Evolutionary conservation across 352 stramenopile genomes (phyloP).

Genomic region (Globisporangium middletonii): DNA sequence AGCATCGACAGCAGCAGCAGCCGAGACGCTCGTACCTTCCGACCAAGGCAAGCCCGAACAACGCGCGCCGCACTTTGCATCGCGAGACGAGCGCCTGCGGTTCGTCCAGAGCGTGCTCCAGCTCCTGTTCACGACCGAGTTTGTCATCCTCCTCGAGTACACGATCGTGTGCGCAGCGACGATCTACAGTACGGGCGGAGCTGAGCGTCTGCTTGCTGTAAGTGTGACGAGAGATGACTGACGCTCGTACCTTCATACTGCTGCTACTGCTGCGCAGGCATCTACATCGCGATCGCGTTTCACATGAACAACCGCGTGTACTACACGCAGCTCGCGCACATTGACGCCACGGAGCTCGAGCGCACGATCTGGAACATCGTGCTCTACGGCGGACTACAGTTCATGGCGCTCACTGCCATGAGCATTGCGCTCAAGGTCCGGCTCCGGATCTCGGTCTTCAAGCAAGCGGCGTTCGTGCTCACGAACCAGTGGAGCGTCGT

Average conservation of each 20-base stretch:
- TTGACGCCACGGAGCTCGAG: background rate
- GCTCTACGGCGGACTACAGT: slow-evolving; percentile 17
- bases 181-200: slow-evolving; percentile 7
- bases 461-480: slow-evolving; percentile 18
- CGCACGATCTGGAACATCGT: slow-evolving; percentile 12
- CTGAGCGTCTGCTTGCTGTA: background rate
- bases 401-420: slow-evolving; percentile 13
- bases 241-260: background rate
- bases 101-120: slow-evolving; percentile 5
- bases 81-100: background rate
- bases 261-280: slow-evolving; percentile 5
- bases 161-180: slow-evolving; percentile 11
- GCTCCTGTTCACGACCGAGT: slow-evolving; percentile 11
- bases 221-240: background rate
- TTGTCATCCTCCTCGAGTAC: slow-evolving; percentile 15
- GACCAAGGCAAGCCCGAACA: background rate
- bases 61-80: background rate
- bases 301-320: slow-evolving; percentile 5
- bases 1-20: too few relatives aligned
- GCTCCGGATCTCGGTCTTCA: slow-evolving; percentile 16
- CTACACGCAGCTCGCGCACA: slow-evolving; percentile 4
- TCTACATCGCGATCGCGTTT: slow-evolving; percentile 1
- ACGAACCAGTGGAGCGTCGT: slow-evolving; percentile 21
- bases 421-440: slow-evolving; percentile 10
- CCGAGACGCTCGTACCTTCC: background rate